Evolutionary conservation across 306 rosid genomes (phyloP), one percentile per base, ranked within the genome.

Genomic region (Rubus idaeus): DNA sequence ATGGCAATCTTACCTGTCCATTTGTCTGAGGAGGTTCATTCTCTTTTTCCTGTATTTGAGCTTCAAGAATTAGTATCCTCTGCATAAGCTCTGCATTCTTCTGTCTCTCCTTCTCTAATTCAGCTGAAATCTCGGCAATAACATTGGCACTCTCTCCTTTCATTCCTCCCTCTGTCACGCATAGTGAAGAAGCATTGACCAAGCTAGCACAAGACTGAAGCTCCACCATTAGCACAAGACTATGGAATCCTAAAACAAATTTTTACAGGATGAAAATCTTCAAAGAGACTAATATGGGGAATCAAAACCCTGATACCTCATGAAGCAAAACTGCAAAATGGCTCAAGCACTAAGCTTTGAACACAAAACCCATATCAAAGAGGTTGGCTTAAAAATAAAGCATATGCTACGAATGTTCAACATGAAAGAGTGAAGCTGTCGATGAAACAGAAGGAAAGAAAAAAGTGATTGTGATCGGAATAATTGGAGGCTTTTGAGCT

Each of bases 21-120:
- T 84, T 49, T 53, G 73, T 35, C 49, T 16, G 75, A 53, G 71
- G 84, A 81, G 82, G 23, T 60, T 87, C 76, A n/a, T 72, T 76
- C 72, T 79, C 77, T 80, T 84, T 84, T 78, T 80, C 83, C 60
- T 83, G 82, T 83, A 91, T 77, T 83, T 87, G 93, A 73, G 93
- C 90, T 88, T 93, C 98, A n/a, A 93, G 98, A 50, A 87, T 18
- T 73, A 87, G 88, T 88, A 93, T 84, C 83, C 85, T 91, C 84
- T 87, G 89, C 91, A 79, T 45, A 45, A 93, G 90, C 75, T 88
- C 90, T 5, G 81, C 87, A 84, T 91, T 93, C 82, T 83, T 93
- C 86, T 87, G 87, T 75, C 87, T 86, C 77, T 91, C 98, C 71
- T 83, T 91, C 50, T 88, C 89, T 70, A 93, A 82, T 81, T 88